Evolutionary conservation across 768 basidiomycete species (phyloP).

Genomic region (Lentinus brumalis): DNA sequence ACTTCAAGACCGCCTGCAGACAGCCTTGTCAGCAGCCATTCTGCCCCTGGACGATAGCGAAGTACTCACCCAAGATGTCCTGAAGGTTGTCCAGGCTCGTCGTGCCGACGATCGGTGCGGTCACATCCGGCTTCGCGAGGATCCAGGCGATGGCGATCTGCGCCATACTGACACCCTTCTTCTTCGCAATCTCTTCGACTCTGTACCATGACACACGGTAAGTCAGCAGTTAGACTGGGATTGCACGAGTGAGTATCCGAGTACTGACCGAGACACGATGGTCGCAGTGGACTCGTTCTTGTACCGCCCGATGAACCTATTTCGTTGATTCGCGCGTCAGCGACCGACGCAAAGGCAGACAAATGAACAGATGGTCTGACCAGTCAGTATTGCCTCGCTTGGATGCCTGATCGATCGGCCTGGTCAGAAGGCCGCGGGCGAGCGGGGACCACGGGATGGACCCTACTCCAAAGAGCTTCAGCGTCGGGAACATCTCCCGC

Average conservation of each 20-base stretch:
- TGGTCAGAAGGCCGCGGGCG: slow-evolving; percentile 35
- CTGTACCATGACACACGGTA: no score
- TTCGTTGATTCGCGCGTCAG: background rate
- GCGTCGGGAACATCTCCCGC: slow-evolving; percentile 55
- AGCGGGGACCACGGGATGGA: slow-evolving; percentile 44
- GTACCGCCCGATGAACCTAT: slow-evolving; percentile 15
- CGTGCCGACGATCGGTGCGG: slow-evolving; percentile 46
- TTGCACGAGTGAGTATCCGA: no score
- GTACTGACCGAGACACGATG: background rate
- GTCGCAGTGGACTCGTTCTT: background rate
- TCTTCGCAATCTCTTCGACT: slow-evolving; percentile 47
- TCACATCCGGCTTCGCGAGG: slow-evolving; percentile 30
- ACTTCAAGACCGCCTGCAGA: slow-evolving; percentile 18
- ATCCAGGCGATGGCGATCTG: slow-evolving; percentile 44
- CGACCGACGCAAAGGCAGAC: no score
- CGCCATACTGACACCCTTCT: slow-evolving; percentile 44
- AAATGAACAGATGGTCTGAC: background rate
- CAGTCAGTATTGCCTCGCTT: slow-evolving; percentile 18
- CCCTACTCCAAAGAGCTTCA: slow-evolving; percentile 39
- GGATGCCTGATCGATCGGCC: slow-evolving; percentile 29
- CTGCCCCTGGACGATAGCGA: no score
- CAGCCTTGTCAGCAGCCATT: background rate
- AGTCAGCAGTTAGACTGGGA: no score
- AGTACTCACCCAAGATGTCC: slow-evolving; percentile 36
- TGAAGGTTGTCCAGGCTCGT: slow-evolving; percentile 40